Conservation (phyloP, 805 yeast genomes). For the Teunomyces stri region DNA sequence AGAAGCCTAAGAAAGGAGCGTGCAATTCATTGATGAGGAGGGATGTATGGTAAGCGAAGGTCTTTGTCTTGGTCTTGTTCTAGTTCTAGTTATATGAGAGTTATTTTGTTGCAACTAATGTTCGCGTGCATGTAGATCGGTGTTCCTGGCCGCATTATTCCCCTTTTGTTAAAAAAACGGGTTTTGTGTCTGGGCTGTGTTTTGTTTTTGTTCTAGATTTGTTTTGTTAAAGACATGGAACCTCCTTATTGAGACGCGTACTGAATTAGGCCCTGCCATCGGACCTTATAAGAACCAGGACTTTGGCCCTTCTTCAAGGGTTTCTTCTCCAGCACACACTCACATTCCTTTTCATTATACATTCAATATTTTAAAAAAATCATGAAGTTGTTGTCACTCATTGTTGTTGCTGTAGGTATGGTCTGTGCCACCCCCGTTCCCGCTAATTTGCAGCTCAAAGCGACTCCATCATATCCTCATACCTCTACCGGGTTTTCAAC, state of each 20-base stretch:
- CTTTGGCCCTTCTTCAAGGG: not conserved
- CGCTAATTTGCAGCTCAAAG: constrained; percentile 25
- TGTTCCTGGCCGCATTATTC: not conserved
- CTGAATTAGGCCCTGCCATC: not conserved
- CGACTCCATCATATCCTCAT: constrained; percentile 8
- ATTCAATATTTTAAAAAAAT: not conserved
- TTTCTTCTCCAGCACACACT: not conserved
- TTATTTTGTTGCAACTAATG: not conserved
- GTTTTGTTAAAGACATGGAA: not conserved
- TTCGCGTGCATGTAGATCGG: not conserved
- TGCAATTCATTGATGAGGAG: too few species aligned
- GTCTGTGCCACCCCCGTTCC: constrained; percentile 28
- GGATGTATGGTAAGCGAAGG: too few species aligned
- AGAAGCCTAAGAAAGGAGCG: too few species aligned
- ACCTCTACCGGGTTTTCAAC: constrained; percentile 13
- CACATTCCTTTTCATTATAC: not conserved
- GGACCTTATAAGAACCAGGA: not conserved
- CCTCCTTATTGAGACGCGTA: not conserved
- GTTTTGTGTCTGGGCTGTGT: not conserved
- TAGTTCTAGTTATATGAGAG: not conserved
- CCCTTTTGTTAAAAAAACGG: not conserved
- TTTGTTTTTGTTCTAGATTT: not conserved
- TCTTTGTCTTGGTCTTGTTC: too few species aligned
- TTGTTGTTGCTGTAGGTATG: not conserved
- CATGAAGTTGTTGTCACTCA: not conserved